Base-by-base conservation (phyloP, 2,329 filamentous ascomycete genomes). In the Fusarium begoniae region DNA sequence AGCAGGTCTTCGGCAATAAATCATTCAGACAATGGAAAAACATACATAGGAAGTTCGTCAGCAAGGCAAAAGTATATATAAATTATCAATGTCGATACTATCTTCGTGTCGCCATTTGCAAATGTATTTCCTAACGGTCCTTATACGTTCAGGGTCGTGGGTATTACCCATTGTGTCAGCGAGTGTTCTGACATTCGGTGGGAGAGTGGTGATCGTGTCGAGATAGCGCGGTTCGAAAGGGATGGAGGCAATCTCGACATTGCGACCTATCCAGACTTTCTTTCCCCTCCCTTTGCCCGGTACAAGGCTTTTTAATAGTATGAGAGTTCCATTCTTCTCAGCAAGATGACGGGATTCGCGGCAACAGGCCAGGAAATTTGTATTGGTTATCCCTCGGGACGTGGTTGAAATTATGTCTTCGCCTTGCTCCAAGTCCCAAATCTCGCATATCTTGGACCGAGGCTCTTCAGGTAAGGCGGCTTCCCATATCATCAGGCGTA, bases 401-500 rank as follows among this genome's bases (percentile, higher is more conserved):
- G 18, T 28, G 18, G 24, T 10, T 22, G 10, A 11, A 28, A 18
- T 35, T 17, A 11, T 28, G 9, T 58, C 8, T 13, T 17, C 4
- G 8, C 26, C 18, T 30, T 8, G 14, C 6, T 12, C 13, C 26
- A 18, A 38, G 18, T 30, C 55, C 30, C 41, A 32, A 24, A 56
- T 24, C 15, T 30, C 26, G 6, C 13, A 20, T 56, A 43, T n/a
- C 26, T 20, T 56, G 15, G 9, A 32, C n/a, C 30, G 24, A 18
- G 26, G 9, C 11, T 53, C 35, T 13, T 8, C 7, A 13, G 58
- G 66, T 5, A 59, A n/a, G 17, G 45, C 51, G 14, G 26, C 28
- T 22, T 57, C 22, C 70, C 55, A 72, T 8, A 72, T 48, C 11
- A 48, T 47, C 5, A 73, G 43, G 3, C 58, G 64, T 17, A 65